Conservation (phyloP, 805 yeast species). For the Candida michaelii region DNA sequence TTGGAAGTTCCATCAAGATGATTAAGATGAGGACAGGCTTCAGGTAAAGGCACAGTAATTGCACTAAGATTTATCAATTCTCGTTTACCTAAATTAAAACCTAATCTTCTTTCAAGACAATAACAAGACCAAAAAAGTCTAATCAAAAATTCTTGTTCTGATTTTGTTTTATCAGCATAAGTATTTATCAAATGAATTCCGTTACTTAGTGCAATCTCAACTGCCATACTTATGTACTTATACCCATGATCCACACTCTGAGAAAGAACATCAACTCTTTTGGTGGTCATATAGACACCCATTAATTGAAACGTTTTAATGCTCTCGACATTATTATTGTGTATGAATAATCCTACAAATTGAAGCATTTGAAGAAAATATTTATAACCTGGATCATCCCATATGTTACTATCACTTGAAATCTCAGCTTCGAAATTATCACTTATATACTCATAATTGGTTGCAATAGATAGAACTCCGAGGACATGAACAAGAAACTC, state of each 20-base stretch:
- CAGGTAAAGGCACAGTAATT: conserved; percentile 15
- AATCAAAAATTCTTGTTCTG: conserved; percentile 12
- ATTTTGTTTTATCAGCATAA: conserved; percentile 5
- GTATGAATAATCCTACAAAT: conserved; percentile 17
- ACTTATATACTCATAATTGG: conserved; percentile 17
- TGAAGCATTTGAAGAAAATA: conserved; percentile 16
- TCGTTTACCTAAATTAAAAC: conserved; percentile 16
- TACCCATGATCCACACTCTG: conserved; percentile 18
- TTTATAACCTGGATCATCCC: conserved; percentile 16
- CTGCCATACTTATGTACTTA: conserved; percentile 15
- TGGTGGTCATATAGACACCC: conserved; percentile 20
- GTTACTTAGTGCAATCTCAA: conserved; percentile 17
- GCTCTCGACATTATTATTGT: conserved; percentile 16
- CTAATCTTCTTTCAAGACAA: conserved; percentile 16
- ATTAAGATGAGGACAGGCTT: conserved; percentile 10
- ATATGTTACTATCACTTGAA: neutral
- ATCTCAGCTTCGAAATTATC: conserved; percentile 8
- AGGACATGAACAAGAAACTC: conserved; percentile 11
- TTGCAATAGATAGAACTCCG: conserved; percentile 15
- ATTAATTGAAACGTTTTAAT: conserved; percentile 15
- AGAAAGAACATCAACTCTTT: conserved; percentile 16
- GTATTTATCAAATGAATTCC: conserved; percentile 13
- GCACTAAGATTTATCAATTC: conserved; percentile 13
- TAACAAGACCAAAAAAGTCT: conserved; percentile 19
- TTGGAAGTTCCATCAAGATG: conserved; percentile 14